Evolutionary conservation across 305 asterid species (phyloP), one percentile per base, ranked within the genome.

Genomic region (Fraxinus nigra): DNA sequence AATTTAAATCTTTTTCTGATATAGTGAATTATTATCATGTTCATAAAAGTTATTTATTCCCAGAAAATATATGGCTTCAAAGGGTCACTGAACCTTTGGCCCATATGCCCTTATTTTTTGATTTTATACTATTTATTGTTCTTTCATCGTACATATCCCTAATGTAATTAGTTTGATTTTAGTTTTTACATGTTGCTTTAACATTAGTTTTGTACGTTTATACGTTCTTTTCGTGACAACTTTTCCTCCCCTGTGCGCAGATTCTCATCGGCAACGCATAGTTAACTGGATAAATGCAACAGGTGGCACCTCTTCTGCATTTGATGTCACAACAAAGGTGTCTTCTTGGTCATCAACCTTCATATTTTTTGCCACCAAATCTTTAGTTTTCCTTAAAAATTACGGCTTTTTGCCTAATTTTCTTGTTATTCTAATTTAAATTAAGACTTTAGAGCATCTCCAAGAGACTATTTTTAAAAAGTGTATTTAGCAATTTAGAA

Each of bases 281-380:
- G 81, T 90, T 82, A 87, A 89, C 82, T 90, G 93, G 93, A 90
- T 90, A 80, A 90, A 90, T 89, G 93, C 92, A 30, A 90, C 93
- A 74, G 89, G 88, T 56, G 92, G 93, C 59, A 86, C 89, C 75
- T 88, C 93, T 69, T 88, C 91, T 14, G 93, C 93, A 63, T 90
- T 90, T 84, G 93, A 90, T 80, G 93, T 90, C 84, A 90, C 92
- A 6, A 90, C 93, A 61, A 90, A 90, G 89, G 93, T 87, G 76
- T 43, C 78, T 18, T 74, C 24, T 82, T 72, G 75, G 32, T 30
- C 40, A 69, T 32, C 24, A 69, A 14, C 16, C 20, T 69, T 69
- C 22, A 32, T 69, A 30, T 43, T 30, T 67, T 28, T 16, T 65
- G 33, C 72, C 20, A 24, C 18, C 73, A 10, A 26, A 65, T 65